Percentiles rank a stretch among this genome's conserved stretches.
Evolutionary conservation across 2,329 filamentous ascomycete genomes (phyloP).

Genomic region (Sporothrix curviconia): DNA sequence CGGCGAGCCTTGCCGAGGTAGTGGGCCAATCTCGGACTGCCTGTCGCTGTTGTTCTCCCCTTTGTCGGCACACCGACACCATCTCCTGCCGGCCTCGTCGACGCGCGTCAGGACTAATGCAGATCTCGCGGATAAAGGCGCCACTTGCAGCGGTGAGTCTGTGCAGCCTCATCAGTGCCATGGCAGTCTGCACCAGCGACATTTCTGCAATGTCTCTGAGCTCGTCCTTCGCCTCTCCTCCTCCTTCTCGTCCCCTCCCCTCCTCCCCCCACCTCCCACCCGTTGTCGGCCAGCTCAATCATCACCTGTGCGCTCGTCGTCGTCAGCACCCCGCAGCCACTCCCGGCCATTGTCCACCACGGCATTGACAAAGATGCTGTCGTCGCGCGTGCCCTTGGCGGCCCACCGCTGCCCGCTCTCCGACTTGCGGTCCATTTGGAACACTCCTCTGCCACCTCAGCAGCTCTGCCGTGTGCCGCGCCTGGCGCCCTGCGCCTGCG

Average conservation of each 20-base stretch:
- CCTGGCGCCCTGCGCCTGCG: background rate
- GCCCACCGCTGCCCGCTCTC: too few species aligned
- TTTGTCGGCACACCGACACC: constrained; percentile 18
- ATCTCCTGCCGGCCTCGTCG: constrained; percentile 21
- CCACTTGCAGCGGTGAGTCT: constrained; percentile 23
- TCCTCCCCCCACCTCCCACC: constrained; percentile 24
- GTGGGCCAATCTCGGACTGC: constrained; percentile 24
- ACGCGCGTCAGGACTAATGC: constrained; percentile 26
- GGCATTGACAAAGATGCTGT: constrained; percentile 26
- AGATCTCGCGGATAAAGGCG: constrained; percentile 22
- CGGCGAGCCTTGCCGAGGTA: constrained; percentile 23
- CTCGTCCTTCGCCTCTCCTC: constrained; percentile 10
- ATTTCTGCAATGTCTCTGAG: constrained; percentile 21
- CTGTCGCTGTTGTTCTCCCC: background rate
- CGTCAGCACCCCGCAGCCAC: constrained; percentile 30
- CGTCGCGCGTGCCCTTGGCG: constrained; percentile 3
- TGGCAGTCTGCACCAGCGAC: constrained; percentile 23
- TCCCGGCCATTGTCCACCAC: constrained; percentile 29
- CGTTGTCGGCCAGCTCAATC: constrained; percentile 28
- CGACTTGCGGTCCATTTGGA: too few species aligned
- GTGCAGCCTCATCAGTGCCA: constrained; percentile 26
- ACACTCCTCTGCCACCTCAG: too few species aligned
- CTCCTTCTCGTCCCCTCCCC: constrained; percentile 15
- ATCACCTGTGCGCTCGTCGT: constrained; percentile 26
- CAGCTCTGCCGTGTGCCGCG: background rate